Evolutionary conservation across 768 basidiomycete genomes (phyloP).

Genomic region (Bullera alba): DNA sequence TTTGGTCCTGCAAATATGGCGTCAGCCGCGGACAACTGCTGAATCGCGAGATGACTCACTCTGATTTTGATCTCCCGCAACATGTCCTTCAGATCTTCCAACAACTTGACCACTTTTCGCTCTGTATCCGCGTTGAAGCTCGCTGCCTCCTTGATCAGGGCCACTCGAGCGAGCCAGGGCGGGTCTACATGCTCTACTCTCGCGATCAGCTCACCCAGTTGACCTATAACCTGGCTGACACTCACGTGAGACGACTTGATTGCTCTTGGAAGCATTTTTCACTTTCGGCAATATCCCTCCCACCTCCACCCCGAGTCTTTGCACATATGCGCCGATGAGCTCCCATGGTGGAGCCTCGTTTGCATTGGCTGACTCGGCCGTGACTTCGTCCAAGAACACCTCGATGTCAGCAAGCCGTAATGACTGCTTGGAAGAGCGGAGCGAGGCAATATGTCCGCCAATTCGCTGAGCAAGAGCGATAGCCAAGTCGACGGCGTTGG

Average conservation of each 20-base stretch:
- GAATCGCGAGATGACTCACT: slow-evolving; percentile 35
- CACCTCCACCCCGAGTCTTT: slow-evolving; percentile 64
- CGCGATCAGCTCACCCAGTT: not conserved
- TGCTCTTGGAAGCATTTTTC: slow-evolving; percentile 58
- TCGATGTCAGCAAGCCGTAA: slow-evolving; percentile 70
- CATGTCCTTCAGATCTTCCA: slow-evolving; percentile 83
- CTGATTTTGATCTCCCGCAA: slow-evolving; percentile 67
- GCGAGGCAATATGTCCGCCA: slow-evolving; percentile 75
- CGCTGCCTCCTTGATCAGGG: slow-evolving; percentile 71
- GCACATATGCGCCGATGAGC: slow-evolving; percentile 62
- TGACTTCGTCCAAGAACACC: slow-evolving; percentile 65
- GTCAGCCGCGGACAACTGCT: not conserved
- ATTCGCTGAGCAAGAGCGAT: slow-evolving; percentile 89
- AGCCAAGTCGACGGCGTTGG: slow-evolving; percentile 81
- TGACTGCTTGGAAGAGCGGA: slow-evolving; percentile 66
- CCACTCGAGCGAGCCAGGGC: slow-evolving; percentile 78
- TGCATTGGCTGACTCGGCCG: slow-evolving; percentile 58
- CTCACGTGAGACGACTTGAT: slow-evolving; percentile 65
- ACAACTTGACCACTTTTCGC: slow-evolving; percentile 71
- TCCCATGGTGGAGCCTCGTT: slow-evolving; percentile 68
- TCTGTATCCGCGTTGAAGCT: slow-evolving; percentile 90
- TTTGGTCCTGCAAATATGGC: slow-evolving; percentile 65
- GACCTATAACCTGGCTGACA: not conserved
- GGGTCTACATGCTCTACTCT: slow-evolving; percentile 52
- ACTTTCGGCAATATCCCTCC: slow-evolving; percentile 59